A percentile compares a stretch with the other conserved stretches of the same genome.
Conservation (phyloP, 1,139 yeast species). For the Pichia kudriavzevii region DNA sequence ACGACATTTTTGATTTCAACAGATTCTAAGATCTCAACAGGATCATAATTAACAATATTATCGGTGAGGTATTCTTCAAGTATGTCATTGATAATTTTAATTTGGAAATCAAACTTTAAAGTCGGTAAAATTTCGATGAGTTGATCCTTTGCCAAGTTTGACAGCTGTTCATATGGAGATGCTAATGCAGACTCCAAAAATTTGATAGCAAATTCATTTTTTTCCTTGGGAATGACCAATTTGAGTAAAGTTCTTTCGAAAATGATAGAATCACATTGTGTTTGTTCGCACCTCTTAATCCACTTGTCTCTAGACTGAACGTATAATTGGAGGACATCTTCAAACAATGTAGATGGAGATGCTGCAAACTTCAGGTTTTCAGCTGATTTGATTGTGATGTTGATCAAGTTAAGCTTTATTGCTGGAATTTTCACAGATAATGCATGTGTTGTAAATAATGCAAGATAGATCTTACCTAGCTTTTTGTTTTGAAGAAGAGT, state of each 20-base stretch:
- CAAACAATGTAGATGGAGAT: slow-evolving; percentile 34
- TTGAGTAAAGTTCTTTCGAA: slow-evolving; percentile 51
- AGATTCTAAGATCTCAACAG: slow-evolving; percentile 46
- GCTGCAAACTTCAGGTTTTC: slow-evolving; percentile 30
- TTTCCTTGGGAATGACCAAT: slow-evolving; percentile 53
- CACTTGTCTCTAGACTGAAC: slow-evolving; percentile 37
- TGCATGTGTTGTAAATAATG: slow-evolving; percentile 47
- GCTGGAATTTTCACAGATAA: slow-evolving; percentile 36
- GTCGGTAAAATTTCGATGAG: slow-evolving; percentile 46
- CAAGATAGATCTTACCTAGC: slow-evolving; percentile 35
- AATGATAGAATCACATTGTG: slow-evolving; percentile 42
- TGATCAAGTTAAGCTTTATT: slow-evolving; percentile 37
- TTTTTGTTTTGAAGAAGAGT: slow-evolving; percentile 35
- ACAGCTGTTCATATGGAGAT: slow-evolving; percentile 42
- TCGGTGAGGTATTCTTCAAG: slow-evolving; percentile 46
- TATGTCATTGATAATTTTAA: slow-evolving; percentile 49
- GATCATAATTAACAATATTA: slow-evolving; percentile 35
- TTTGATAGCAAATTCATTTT: slow-evolving; percentile 46
- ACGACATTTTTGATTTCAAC: slow-evolving; percentile 40
- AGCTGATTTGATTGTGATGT: slow-evolving; percentile 30
- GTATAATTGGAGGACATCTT: slow-evolving; percentile 33
- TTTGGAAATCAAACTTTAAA: slow-evolving; percentile 51
- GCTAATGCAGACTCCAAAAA: slow-evolving; percentile 52
- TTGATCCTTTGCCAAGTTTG: slow-evolving; percentile 38
- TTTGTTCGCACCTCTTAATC: slow-evolving; percentile 37